Evolutionary conservation across 306 rosid species (phyloP), one percentile per base, ranked within the genome.

Genomic region (Pueraria montana): DNA sequence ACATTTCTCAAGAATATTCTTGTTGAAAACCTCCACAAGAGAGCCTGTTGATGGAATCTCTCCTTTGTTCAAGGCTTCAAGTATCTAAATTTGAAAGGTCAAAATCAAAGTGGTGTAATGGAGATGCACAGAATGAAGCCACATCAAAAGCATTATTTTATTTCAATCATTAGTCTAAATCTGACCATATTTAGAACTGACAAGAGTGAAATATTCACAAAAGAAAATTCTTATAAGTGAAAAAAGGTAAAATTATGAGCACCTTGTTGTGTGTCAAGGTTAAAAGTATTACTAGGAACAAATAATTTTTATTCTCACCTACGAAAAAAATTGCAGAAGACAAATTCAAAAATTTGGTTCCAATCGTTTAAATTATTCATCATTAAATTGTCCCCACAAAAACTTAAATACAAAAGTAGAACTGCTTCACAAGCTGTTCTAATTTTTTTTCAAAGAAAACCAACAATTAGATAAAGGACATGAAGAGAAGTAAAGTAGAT

Each of bases 1-100:
- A 77, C 99, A 95, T 74, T 92, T 88, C 88, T 95, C 99, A 80
- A 95, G 97, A 81, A 95, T 88, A 74, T 90, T 97, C 88, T 92
- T 95, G 80, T 95, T 95, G 89, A 95, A 95, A 85, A 95, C 88
- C 86, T 95, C 98, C 80, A 95, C 99, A 42, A 95, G 96, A 80
- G 98, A 95, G 59, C 99, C 99, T 17, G 99, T 92, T 80, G 99
- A 95, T 80, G 99, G 99, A 86, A 93, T 95, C 88, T 95, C 99
- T 80, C 98, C 99, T 87, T 95, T 93, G 89, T 95, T 95, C 89
- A 95, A 91, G 82, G 99, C 99, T 46, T 95, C 98, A 55, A 95
- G 97, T 61, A 95, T 95, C 99, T 95, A 89, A 76, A 46, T 42
- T 77, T 34, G 21, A 75, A 85, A 77, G 72, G 70, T 32, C 67